Base-by-base conservation (phyloP, 176 grass and related monocot genomes). In the Phoenix dactylifera region DNA sequence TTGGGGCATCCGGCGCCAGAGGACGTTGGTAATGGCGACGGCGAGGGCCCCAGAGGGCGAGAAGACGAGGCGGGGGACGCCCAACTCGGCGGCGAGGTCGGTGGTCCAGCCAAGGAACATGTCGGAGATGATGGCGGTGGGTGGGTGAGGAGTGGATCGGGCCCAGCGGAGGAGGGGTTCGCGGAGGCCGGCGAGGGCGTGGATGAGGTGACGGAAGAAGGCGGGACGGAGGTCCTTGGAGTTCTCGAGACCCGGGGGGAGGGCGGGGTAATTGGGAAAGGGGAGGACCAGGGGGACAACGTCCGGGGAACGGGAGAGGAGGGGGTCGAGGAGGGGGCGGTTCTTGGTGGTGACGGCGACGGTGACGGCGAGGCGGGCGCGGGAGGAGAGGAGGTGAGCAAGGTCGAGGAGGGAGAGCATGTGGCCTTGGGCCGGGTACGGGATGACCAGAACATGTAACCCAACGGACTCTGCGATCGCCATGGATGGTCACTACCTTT, bases 61-160 rank as follows among this genome's bases (percentile, higher is more conserved):
- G 74, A 93, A 87, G 26, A 78, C 65, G 12, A 92, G 0, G 7
- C 83, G 74, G 9, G 74, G 80, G 50, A 72, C 64, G 16, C 67
- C 70, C 26, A 93, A 52, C 25, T 87, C 65, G 2, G 24, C 73
- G 2, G 83, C 73, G 16, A 87, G 68, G 4, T 73, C 76, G 22
- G 87, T 83, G 60, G 76, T 80, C 88, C 88, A 93, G 6, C 77
- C 80, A 23, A 76, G 63, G 69, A 93, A 88, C 20, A 77, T 76
- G 50, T 93, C 80, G 4, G 80, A 86, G 18, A 93, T 4, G 58
- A 93, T 66, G 44, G 64, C 70, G 15, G 26, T 68, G 22, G 83
- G 51, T 16, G 77, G 80, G 22, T 70, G 52, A 1, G 54, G 26
- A 28, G 61, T 65, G 0, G 51, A 62, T 19, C 51, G n/a, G 55